Percentiles rank a stretch among this genome's conserved stretches.
These are phyloP conservation scores for Leptographium flavum DNA, from an alignment of 2,329 filamentous ascomycete species.

Conservation along the genomic window DNA sequence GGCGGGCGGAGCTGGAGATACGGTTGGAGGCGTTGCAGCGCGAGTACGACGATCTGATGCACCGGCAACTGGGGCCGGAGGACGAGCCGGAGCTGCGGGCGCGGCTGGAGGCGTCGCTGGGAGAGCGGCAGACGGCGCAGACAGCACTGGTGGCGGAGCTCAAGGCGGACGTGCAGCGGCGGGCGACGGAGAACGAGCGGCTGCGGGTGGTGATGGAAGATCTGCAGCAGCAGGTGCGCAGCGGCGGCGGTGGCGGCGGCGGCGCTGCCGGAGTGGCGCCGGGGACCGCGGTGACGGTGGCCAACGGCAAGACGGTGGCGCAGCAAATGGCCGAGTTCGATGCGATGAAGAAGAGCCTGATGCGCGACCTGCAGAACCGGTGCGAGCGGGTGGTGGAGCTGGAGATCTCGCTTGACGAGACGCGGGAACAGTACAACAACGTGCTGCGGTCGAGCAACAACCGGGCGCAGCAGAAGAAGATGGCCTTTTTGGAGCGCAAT, in stretches of 20 bases:
- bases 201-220: slow-evolving; percentile 72
- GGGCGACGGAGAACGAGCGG: slow-evolving; percentile 67
- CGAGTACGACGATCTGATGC: slow-evolving; percentile 72
- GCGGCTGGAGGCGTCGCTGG: slow-evolving; percentile 62
- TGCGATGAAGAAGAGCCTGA: slow-evolving; percentile 98
- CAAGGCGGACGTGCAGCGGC: slow-evolving; percentile 59
- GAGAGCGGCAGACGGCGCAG: slow-evolving; percentile 60
- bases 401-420: slow-evolving; percentile 94
- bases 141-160: slow-evolving; percentile 62
- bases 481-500: slow-evolving; percentile 97
- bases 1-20: slow-evolving; percentile 62
- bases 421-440: slow-evolving; percentile 97
- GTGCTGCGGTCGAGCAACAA: slow-evolving; percentile 94
- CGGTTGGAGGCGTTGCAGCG: slow-evolving; percentile 60
- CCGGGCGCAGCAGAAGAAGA: slow-evolving; percentile 98
- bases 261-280: slow-evolving; percentile 25
- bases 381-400: slow-evolving; percentile 97
- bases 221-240: slow-evolving; percentile 59
- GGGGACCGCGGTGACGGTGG: slow-evolving; percentile 18
- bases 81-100: slow-evolving; percentile 78
- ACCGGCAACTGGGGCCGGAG: slow-evolving; percentile 60
- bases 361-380: slow-evolving; percentile 96
- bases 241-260: slow-evolving; percentile 23
- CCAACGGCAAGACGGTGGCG: slow-evolving; percentile 81
- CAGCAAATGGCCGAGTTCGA: slow-evolving; percentile 99